Base-by-base conservation (phyloP, 495 filamentous ascomycete species). In the Penicillium cinerascens region DNA sequence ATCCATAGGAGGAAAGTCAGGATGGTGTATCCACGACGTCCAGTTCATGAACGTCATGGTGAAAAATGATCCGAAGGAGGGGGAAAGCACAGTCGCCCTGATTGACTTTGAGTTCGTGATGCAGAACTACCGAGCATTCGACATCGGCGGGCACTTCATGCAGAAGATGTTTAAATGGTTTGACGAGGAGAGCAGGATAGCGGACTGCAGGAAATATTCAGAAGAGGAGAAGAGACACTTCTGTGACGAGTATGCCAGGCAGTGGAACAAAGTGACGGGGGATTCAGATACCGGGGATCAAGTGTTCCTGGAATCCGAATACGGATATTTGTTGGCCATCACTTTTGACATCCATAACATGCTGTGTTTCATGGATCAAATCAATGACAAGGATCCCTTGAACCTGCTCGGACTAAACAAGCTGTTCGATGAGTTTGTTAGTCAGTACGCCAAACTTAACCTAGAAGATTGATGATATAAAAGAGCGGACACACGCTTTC, bases 111-210 rank as follows among this genome's bases (percentile, higher is more conserved):
- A 69, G 44, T 67, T 67, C 21, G 66, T 65, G 17, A 55, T 67
- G 38, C 58, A 43, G 27, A 69, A 69, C 21, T 69, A 63, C 44
- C 61, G 66, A 51, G 66, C 64, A 2, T 65, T 69, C 44, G 66
- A 69, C 22, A 63, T 69, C 16, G 66, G 66, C 23, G 66, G 66
- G 29, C 66, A 69, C 42, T 69, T 69, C 35, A 59, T 69, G 66
- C 66, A 69, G 36, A 69, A 69, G 52, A 65, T 67, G 58, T 69
- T 69, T 56, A 59, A 63, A 22, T 69, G 66, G 66, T 67, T 67
- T 52, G 64, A 67, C 18, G 51, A 65, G 20, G 64, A 67, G 45
- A 61, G 33, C 53, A 67, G 49, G 43, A 65, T 67, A 13, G 66
- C 61, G 1, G 38, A 51, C 11, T 69, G 66, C 51, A 52, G 64